A percentile compares a stretch with the other conserved stretches of the same genome.
These are phyloP conservation scores for Helicostylum pulchrum DNA, from an alignment of 192 early-diverging fungal species.

Conservation along the genomic window DNA sequence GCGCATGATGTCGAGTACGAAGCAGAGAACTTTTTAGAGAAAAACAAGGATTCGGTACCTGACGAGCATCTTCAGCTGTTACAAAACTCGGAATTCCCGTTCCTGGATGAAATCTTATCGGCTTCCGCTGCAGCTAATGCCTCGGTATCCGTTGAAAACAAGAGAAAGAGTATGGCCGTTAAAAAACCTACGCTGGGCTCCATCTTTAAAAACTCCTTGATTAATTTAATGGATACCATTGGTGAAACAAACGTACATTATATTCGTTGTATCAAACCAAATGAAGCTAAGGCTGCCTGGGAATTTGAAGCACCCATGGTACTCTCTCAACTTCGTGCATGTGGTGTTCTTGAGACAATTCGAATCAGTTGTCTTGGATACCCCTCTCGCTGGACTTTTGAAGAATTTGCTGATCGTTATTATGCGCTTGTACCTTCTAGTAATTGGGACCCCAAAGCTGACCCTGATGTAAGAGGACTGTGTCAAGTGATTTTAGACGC, in stretches of 20 bases:
- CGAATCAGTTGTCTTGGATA: conserved; percentile 97
- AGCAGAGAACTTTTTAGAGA: conserved; percentile 96
- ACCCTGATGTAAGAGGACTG: conserved; percentile 52
- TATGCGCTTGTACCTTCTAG: conserved; percentile 56
- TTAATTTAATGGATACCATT: conserved; percentile 94
- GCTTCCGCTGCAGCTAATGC: conserved; percentile 35
- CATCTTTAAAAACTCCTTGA: conserved; percentile 61
- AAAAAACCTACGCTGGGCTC: neutral
- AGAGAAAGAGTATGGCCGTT: neutral
- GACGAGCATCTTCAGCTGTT: conserved; percentile 86
- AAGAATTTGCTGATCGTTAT: conserved; percentile 89
- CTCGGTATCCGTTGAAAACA: neutral
- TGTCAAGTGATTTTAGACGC: conserved; percentile 57
- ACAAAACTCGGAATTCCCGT: conserved; percentile 69
- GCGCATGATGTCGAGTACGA: conserved; percentile 94
- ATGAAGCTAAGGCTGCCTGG: conserved; percentile 92
- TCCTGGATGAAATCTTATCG: conserved; percentile 77
- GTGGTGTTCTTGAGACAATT: conserved; percentile 98
- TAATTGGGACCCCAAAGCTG: conserved; percentile 43
- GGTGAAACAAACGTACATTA: conserved; percentile 91
- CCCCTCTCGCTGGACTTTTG: conserved; percentile 83
- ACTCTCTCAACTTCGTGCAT: conserved; percentile 90
- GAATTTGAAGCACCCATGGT: conserved; percentile 93
- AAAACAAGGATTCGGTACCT: conserved; percentile 98
- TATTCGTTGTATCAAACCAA: conserved; percentile 99